These are phyloP conservation scores for Malassezia psittaci DNA, from an alignment of 1,284 basidiomycete species.

Conservation along the genomic window DNA sequence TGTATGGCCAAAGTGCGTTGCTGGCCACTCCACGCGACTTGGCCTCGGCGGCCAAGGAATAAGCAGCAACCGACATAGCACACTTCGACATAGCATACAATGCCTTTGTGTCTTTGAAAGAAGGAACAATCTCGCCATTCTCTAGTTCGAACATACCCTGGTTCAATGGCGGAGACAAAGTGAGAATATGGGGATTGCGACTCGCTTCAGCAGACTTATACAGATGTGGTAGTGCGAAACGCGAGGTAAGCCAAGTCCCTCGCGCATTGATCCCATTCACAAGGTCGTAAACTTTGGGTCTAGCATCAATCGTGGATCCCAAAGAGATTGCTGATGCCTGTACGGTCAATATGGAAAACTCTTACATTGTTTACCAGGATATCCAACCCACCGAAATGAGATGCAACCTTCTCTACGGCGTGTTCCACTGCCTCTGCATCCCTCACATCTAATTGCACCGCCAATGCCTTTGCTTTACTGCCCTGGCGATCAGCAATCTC, in stretches of 20 bases:
- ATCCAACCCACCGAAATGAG: conserved; percentile 39
- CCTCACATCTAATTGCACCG: conserved; percentile 45
- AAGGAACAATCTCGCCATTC: conserved; percentile 20
- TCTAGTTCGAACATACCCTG: conserved; percentile 3
- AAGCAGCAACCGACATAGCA: conserved; percentile 39
- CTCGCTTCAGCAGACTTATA: conserved; percentile 16
- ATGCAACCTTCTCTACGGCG: conserved; percentile 25
- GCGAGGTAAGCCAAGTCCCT: conserved; percentile 37
- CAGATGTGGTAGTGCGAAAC: conserved; percentile 40
- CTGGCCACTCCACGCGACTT: conserved; percentile 25
- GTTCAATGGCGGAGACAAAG: conserved; percentile 36
- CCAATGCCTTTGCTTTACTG: conserved; percentile 21
- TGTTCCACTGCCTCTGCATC: conserved; percentile 29
- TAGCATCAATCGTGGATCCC: conserved; percentile 22
- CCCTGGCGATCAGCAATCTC: conserved; percentile 19
- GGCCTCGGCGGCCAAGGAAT: conserved; percentile 38
- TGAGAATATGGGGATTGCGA: conserved; percentile 44
- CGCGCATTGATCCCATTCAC: conserved; percentile 36
- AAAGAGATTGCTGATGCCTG: conserved; percentile 43
- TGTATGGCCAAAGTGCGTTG: conserved; percentile 39
- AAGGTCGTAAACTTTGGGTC: conserved; percentile 24
- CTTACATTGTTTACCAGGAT: conserved; percentile 45
- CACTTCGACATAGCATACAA: conserved; percentile 44
- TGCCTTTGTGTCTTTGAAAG: conserved; percentile 20
- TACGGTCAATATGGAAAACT: background rate